Evolutionary conservation across 2,329 filamentous ascomycete genomes (phyloP).

Genomic region (Alternaria dauci): DNA sequence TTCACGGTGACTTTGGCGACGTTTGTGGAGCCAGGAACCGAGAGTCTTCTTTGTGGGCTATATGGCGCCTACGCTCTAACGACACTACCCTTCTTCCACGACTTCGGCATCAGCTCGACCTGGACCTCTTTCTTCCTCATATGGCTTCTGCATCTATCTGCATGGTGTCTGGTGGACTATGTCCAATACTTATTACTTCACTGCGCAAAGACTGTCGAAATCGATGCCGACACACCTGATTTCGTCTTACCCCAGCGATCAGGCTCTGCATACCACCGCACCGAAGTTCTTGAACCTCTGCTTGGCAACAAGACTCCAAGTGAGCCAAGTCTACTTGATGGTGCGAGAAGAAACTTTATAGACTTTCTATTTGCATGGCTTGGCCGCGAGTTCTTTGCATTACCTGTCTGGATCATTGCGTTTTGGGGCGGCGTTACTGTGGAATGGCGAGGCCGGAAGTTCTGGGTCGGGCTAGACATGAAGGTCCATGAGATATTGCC

Average conservation of each 20-base stretch:
- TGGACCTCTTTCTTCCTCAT: slow-evolving; percentile 72
- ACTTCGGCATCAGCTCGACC: slow-evolving; percentile 66
- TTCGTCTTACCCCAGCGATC: slow-evolving; percentile 68
- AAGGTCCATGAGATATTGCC: slow-evolving; percentile 70
- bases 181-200: slow-evolving; percentile 77
- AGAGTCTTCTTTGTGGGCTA: slow-evolving; percentile 82
- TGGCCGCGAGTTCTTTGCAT: slow-evolving; percentile 79
- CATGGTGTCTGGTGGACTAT: slow-evolving; percentile 82
- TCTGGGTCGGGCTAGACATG: slow-evolving; percentile 85
- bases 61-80: slow-evolving; percentile 83
- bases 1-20: slow-evolving; percentile 92
- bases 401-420: slow-evolving; percentile 91
- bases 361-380: slow-evolving; percentile 87
- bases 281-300: slow-evolving; percentile 32
- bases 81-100: slow-evolving; percentile 70
- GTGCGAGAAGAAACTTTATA: slow-evolving; percentile 64
- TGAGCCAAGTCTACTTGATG: slow-evolving; percentile 35
- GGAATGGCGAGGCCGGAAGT: slow-evolving; percentile 83
- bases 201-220: slow-evolving; percentile 72
- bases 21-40: slow-evolving; percentile 89
- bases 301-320: slow-evolving; percentile 21
- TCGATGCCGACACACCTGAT: slow-evolving; percentile 74
- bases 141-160: slow-evolving; percentile 71
- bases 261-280: slow-evolving; percentile 43
- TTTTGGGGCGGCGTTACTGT: slow-evolving; percentile 89